phyloP scores from a whole-genome alignment of 2,329 filamentous ascomycete genomes.

The Apiospora malaysiana region DNA sequence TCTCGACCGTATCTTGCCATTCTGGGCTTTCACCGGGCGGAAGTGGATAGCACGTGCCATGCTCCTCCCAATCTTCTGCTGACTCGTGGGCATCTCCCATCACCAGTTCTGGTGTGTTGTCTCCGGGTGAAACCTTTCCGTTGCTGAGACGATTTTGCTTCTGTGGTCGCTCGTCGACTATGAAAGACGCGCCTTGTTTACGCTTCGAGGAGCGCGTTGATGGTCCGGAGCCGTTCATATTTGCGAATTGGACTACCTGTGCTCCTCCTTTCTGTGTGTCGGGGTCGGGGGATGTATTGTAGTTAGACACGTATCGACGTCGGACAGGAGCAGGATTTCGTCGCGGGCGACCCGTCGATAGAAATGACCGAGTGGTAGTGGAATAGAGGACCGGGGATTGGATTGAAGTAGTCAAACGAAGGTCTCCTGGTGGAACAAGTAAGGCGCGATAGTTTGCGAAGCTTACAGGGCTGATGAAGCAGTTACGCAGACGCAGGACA shows the following conservation, averaged over 20 bases:
- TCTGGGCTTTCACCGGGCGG: slow-evolving; percentile 69
- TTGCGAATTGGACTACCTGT: slow-evolving; percentile 1
- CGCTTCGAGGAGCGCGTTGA: slow-evolving; percentile 21
- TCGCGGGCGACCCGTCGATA: background rate
- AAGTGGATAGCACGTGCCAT: slow-evolving; percentile 44
- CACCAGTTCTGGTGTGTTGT: slow-evolving; percentile 53
- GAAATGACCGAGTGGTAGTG: background rate
- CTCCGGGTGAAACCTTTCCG: slow-evolving; percentile 55
- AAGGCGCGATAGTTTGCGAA: slow-evolving; percentile 11
- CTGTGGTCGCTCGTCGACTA: slow-evolving; percentile 47
- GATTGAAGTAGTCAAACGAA: background rate
- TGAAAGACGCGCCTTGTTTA: slow-evolving; percentile 38
- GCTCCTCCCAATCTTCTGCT: slow-evolving; percentile 49
- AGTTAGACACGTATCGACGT: background rate
- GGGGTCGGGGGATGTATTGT: background rate
- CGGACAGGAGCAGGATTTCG: background rate
- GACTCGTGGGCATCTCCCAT: slow-evolving; percentile 38
- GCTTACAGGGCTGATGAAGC: slow-evolving; percentile 18
- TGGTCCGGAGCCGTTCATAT: slow-evolving; percentile 18
- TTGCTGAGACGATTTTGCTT: slow-evolving; percentile 53
- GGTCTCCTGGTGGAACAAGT: background rate
- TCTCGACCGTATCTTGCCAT: slow-evolving; percentile 96
- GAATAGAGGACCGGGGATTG: background rate
- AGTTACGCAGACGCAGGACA: slow-evolving; percentile 13
- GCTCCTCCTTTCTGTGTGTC: background rate